Percentiles rank a stretch among this genome's conserved stretches.
Conservation (phyloP, 306 rosid genomes). For the Mucuna pruriens region DNA sequence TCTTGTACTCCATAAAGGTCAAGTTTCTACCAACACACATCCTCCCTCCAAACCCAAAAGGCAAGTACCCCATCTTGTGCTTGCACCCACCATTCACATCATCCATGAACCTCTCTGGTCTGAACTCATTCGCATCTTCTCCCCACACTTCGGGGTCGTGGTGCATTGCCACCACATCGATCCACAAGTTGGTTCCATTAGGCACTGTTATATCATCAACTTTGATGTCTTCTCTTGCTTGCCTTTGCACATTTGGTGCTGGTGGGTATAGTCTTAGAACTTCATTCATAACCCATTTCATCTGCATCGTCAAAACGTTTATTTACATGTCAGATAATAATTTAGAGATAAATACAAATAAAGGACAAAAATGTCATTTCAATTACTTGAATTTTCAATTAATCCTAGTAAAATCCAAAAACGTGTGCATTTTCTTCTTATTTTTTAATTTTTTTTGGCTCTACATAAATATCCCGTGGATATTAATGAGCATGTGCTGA, state of each 20-base stretch:
- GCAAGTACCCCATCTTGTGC: conserved; percentile 88
- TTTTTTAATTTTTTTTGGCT: background rate
- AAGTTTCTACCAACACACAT: conserved; percentile 93
- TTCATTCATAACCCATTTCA: conserved; percentile 95
- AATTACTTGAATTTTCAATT: background rate
- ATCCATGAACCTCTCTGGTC: conserved; percentile 54
- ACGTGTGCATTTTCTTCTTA: background rate
- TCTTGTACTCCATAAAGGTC: conserved; percentile 83
- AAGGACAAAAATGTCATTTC: background rate
- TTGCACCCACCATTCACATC: conserved; percentile 75
- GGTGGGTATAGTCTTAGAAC: conserved; percentile 86
- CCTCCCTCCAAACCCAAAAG: conserved; percentile 96
- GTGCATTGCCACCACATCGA: conserved; percentile 87
- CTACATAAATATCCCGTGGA: background rate
- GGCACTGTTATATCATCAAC: conserved; percentile 60
- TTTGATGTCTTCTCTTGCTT: conserved; percentile 76
- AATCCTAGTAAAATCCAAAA: background rate
- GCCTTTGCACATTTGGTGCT: conserved; percentile 91
- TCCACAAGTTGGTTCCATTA: conserved; percentile 88
- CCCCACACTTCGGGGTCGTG: conserved; percentile 84
- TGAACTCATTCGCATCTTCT: conserved; percentile 76
- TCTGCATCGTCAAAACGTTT: conserved; percentile 46
- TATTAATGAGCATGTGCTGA: background rate
- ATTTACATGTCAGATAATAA: background rate
- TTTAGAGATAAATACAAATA: background rate